A percentile compares a stretch with the other conserved stretches of the same genome.
phyloP scores from a whole-genome alignment of 495 filamentous ascomycete species.

The Parachaetomium inaequale region DNA sequence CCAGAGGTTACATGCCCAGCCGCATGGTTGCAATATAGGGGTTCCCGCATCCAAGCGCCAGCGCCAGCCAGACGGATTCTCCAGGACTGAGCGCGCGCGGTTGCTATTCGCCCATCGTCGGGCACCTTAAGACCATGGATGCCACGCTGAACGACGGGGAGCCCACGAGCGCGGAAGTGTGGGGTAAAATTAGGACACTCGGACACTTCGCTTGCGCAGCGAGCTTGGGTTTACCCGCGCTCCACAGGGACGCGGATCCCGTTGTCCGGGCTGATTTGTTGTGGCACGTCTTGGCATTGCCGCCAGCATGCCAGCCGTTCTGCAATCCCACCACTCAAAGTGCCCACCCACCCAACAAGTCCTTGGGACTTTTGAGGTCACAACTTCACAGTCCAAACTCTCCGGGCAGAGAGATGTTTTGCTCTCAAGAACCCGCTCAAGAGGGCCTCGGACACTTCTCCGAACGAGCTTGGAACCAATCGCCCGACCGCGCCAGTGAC shows the following conservation, averaged over 20 bases:
- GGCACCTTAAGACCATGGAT: slow-evolving; percentile 9
- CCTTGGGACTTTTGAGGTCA: not conserved
- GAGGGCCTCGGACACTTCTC: no score
- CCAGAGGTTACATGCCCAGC: slow-evolving; percentile 16
- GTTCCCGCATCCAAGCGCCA: slow-evolving; percentile 16
- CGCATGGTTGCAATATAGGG: slow-evolving; percentile 33
- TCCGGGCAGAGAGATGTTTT: not conserved
- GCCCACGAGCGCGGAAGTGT: slow-evolving; percentile 18
- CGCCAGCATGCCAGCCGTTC: no score
- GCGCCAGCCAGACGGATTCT: slow-evolving; percentile 17
- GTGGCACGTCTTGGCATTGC: not conserved
- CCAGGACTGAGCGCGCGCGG: not conserved
- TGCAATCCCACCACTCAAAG: no score
- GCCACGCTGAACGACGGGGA: slow-evolving; percentile 20
- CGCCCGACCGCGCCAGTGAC: not conserved
- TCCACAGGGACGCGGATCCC: not conserved
- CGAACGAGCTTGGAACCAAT: not conserved
- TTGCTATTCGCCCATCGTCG: slow-evolving; percentile 12
- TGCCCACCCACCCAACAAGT: not conserved
- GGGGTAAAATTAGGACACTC: slow-evolving; percentile 17
- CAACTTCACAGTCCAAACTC: not conserved
- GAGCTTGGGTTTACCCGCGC: slow-evolving; percentile 9
- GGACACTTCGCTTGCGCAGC: slow-evolving; percentile 14
- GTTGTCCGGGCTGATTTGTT: slow-evolving; percentile 6
- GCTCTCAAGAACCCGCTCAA: not conserved